Base-by-base conservation (phyloP, 176 grass and related monocot species). In the Ampelocalamus luodianensis region DNA sequence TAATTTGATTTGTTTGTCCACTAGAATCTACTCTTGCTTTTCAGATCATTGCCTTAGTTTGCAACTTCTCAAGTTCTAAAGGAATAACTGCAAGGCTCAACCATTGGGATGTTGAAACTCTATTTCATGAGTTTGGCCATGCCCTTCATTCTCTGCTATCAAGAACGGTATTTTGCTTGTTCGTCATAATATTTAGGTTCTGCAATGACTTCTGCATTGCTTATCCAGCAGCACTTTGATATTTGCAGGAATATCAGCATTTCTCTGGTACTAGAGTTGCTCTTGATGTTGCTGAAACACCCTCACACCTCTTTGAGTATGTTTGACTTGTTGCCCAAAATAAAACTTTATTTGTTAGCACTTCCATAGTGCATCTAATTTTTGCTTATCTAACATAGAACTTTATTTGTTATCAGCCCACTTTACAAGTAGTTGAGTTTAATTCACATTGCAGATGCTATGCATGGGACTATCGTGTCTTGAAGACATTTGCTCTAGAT, bases 111-210 rank as follows among this genome's bases (percentile, higher is more conserved):
- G 89, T 98, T 23, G 93, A 95, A 90, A 98, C 93, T 64, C 93
- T 98, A 54, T 98, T 98, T 81, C 96, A 98, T 85, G 96, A 98
- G 82, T 98, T 98, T 85, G 96, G 96, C 50, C 96, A 95, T 77
- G 93, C 96, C 51, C 82, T 98, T 86, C 96, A 98, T 90, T 98
- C 96, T 67, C 87, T 98, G 79, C 93, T 98, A 71, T 98, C 96
- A 61, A 91, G 96, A 93, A 98, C 93, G 90, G 96, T 95, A 92
- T 49, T 87, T 45, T 75, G 65, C 78, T 48, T 43, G 9, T 50
- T 79, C 49, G 54, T 69, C 34, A 26, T 40, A 58, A 82, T 89
- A 60, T 32, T 18, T 71, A 53, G 70, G 7, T 71, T 56, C 23
- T 77, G 4, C 13, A 16, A 29, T 72, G 7, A 72, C 50, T 66